A percentile compares a stretch with the other conserved stretches of the same genome.
Conservation (phyloP, 73 alveolate species). For the Paramecium sexaurelia region DNA sequence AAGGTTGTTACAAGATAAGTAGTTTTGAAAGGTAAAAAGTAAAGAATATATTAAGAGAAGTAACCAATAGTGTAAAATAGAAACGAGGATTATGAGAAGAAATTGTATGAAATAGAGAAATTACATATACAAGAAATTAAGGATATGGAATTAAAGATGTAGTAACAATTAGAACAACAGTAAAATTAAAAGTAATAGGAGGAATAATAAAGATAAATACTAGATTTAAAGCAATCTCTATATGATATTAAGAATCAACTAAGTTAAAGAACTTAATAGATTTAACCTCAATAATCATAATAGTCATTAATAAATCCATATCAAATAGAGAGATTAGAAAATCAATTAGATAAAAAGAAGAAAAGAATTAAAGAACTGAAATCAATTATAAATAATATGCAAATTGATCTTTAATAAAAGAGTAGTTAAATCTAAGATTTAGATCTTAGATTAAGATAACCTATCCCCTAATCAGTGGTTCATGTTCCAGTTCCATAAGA, state of each 20-base stretch:
- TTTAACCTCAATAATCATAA: neutral
- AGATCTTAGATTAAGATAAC: slow-evolving; percentile 19
- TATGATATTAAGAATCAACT: neutral
- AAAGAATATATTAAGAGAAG: neutral
- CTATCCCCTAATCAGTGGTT: neutral
- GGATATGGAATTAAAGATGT: neutral
- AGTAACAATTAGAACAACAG: neutral
- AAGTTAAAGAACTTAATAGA: neutral
- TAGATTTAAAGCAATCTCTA: neutral
- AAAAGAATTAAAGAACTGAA: slow-evolving; percentile 15
- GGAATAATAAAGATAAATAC: neutral
- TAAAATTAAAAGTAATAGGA: neutral
- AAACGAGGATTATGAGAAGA: neutral
- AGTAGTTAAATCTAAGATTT: neutral
- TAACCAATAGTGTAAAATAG: neutral
- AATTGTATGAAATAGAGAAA: slow-evolving; percentile 43
- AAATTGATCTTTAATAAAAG: neutral
- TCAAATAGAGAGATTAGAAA: slow-evolving; percentile 28
- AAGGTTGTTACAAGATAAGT: slow-evolving; percentile 39
- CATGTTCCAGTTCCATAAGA: slow-evolving; percentile 33
- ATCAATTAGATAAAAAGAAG: neutral
- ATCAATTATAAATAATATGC: neutral
- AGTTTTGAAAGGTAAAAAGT: neutral
- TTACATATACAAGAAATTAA: slow-evolving; percentile 2
- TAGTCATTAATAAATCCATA: neutral